Conservation (phyloP, 495 filamentous ascomycete species). For the Thozetella sp. region DNA sequence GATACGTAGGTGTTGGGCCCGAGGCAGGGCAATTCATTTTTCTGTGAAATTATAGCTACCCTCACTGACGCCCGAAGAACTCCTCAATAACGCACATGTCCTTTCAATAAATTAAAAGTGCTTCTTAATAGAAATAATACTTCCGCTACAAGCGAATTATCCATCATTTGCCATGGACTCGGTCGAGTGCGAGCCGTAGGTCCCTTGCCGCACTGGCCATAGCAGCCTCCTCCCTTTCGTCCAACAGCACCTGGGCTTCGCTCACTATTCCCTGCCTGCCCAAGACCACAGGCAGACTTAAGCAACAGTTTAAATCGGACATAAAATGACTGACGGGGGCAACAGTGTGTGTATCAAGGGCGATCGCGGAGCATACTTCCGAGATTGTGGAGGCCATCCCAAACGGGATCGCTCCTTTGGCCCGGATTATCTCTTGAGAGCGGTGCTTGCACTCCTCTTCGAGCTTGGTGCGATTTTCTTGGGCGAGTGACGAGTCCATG, state of each 20-base stretch:
- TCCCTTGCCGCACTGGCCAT: constrained; percentile 25
- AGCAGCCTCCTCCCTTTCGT: constrained; percentile 21
- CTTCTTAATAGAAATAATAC: too few species aligned
- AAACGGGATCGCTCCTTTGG: constrained; percentile 42
- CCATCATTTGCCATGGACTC: constrained; percentile 13
- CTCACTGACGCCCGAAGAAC: too few species aligned
- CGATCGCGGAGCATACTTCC: constrained; percentile 36
- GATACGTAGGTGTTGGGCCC: too few species aligned
- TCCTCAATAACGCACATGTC: too few species aligned
- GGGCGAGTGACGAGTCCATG: constrained; percentile 21
- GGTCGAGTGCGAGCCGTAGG: constrained; percentile 21
- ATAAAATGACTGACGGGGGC: constrained; percentile 35
- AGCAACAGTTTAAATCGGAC: constrained; percentile 29
- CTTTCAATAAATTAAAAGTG: too few species aligned
- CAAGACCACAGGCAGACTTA: constrained; percentile 35
- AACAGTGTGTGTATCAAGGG: constrained; percentile 28
- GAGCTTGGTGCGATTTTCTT: constrained; percentile 18
- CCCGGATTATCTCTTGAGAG: constrained; percentile 29
- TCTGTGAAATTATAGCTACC: too few species aligned
- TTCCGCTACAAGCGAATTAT: too few species aligned
- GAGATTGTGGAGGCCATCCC: constrained; percentile 36
- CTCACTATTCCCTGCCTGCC: constrained; percentile 30
- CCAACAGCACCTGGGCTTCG: constrained; percentile 23
- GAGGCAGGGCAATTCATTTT: too few species aligned
- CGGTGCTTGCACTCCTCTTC: constrained; percentile 27